These are phyloP conservation scores for Cystobasidium ongulense DNA, from an alignment of 768 basidiomycete genomes.

Conservation along the genomic window DNA sequence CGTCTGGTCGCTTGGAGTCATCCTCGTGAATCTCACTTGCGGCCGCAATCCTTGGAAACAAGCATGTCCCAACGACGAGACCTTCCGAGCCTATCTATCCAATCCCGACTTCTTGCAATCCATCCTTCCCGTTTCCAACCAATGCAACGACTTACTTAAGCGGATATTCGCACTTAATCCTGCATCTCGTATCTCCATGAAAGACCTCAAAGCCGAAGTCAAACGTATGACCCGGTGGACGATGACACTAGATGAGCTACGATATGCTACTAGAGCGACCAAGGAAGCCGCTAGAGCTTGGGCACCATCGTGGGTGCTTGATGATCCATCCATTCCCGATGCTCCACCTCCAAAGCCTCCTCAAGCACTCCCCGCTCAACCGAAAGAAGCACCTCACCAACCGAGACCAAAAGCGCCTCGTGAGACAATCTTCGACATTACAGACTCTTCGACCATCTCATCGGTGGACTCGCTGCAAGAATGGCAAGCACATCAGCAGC, in stretches of 20 bases:
- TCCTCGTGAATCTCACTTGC: constrained; percentile 66
- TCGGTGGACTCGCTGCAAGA: constrained; percentile 30
- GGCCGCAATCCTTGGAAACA: constrained; percentile 70
- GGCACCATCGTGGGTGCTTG: constrained; percentile 21
- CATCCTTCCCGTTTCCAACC: constrained; percentile 64
- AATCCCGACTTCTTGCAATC: constrained; percentile 59
- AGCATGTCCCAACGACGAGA: constrained; percentile 59
- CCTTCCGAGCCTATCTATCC: constrained; percentile 67
- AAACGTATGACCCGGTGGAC: constrained; percentile 38
- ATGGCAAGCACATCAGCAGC: constrained; percentile 14
- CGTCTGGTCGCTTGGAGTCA: constrained; percentile 89
- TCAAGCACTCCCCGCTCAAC: constrained; percentile 11
- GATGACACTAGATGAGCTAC: constrained; percentile 41
- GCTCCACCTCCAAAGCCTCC: constrained; percentile 20
- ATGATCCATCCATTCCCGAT: constrained; percentile 19
- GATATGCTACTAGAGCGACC: constrained; percentile 38
- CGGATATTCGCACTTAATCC: constrained; percentile 66
- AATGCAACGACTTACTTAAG: constrained; percentile 60
- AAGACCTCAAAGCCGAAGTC: constrained; percentile 56
- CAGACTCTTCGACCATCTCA: constrained; percentile 22
- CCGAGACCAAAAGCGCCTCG: constrained; percentile 11
- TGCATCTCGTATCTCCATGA: constrained; percentile 55
- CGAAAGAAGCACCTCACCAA: constrained; percentile 8
- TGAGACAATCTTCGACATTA: constrained; percentile 27
- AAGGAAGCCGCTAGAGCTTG: constrained; percentile 41